Evolutionary conservation across 371 early-diverging fungal species (phyloP), one percentile per base, ranked within the genome.

Genomic region (Actinomucor elegans): DNA sequence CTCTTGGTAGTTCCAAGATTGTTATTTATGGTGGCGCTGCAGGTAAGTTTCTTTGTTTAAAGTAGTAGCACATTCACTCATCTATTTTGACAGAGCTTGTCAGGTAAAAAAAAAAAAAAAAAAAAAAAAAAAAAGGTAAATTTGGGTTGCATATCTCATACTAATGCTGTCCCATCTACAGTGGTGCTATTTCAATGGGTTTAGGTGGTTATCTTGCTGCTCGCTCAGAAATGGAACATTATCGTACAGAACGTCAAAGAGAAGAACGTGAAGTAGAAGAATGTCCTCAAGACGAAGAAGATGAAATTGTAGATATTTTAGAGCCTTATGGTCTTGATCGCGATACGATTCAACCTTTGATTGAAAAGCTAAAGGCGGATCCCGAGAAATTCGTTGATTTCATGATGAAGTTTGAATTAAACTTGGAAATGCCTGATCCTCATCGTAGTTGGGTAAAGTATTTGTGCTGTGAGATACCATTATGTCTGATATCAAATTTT

Each of bases 351-450:
- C 69, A 81, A 34, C 90, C 90, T n/a, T 42, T 89, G n/a, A 69
- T 89, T 44, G 67, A 71, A 12, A 69, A 69, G 28, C 64, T 89
- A 27, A 72, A 73, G 52, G 46, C 40, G 14, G 73, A 87, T 59
- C 84, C 81, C 28, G 71, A 76, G 34, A 73, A 76, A 50, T 86
- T 79, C 71, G 83, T 84, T 8, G 87, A 89, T 54, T 89, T 89
- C 51, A 87, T 89, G 87, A 89, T 89, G 90, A 77, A 81, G 52
- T 86, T 87, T 67, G 87, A 89, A 61, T 66, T 88, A 34, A 72
- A 75, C 33, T 60, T 89, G 31, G 86, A 87, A 55, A 75, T 69
- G 67, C 90, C 88, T 24, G 79, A 82, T 56, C 69, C 75, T 29
- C 69, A 62, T 34, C 69, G 86, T 35, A 72, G 81, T 32, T 84